Evolutionary conservation across 306 rosid species (phyloP).

Genomic region (Trifolium repens): DNA sequence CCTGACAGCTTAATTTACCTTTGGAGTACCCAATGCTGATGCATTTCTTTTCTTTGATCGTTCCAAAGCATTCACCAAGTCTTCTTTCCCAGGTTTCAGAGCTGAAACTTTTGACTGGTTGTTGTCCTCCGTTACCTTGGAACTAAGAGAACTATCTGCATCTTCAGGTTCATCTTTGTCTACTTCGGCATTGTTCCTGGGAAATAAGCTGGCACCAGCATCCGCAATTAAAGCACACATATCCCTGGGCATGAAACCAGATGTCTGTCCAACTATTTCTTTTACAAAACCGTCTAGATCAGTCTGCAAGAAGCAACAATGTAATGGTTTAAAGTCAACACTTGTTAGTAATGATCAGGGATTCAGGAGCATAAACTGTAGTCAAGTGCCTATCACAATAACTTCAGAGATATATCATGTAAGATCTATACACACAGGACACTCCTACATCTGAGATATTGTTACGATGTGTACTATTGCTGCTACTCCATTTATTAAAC

Average conservation of each 20-base stretch:
- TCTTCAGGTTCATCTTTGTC: conserved; percentile 43
- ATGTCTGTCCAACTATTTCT: conserved; percentile 85
- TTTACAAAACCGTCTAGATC: conserved; percentile 69
- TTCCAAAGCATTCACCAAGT: conserved; percentile 74
- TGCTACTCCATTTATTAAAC: conserved; percentile 8
- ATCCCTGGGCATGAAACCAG: conserved; percentile 94
- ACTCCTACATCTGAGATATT: too few species aligned
- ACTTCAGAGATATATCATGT: too few species aligned
- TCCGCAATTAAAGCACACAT: conserved; percentile 87
- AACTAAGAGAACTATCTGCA: conserved; percentile 47
- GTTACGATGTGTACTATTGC: neutral
- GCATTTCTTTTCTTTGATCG: conserved; percentile 93
- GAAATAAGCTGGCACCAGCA: conserved; percentile 81
- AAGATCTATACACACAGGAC: too few species aligned
- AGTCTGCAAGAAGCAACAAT: conserved; percentile 69
- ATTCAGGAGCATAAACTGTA: too few species aligned
- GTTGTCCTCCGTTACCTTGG: conserved; percentile 44
- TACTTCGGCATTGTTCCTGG: conserved; percentile 46
- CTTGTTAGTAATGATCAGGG: too few species aligned
- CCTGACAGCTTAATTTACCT: conserved; percentile 55
- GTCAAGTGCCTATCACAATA: too few species aligned
- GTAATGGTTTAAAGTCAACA: conserved; percentile 48
- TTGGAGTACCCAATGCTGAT: conserved; percentile 91
- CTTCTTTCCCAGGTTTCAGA: conserved; percentile 65
- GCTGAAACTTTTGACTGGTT: conserved; percentile 47